Evolutionary conservation across 257 asterid genomes (phyloP).

Genomic region (Nicotiana tomentosiformis): DNA sequence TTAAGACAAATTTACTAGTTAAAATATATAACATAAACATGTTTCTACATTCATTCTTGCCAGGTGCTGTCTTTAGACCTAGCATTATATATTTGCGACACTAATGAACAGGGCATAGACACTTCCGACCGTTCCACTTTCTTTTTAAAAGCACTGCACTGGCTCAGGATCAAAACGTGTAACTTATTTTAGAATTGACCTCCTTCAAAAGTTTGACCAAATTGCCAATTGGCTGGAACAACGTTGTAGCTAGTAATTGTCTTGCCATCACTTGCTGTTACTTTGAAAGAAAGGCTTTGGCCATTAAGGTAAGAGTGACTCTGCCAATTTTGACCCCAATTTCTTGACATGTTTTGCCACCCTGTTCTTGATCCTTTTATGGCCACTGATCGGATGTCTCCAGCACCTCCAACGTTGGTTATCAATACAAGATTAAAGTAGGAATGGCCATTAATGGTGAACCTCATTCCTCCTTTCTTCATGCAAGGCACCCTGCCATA

Average conservation of each 20-base stretch:
- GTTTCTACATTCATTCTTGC: not conserved
- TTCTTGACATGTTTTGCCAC: constrained; percentile 46
- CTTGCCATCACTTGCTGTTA: constrained; percentile 44
- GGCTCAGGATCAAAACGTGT: not conserved
- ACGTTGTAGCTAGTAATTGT: constrained; percentile 26
- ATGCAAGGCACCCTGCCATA: constrained; percentile 34
- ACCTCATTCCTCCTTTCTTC: constrained; percentile 51
- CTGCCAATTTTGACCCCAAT: constrained; percentile 70
- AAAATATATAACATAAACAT: not conserved
- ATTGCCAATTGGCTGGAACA: constrained; percentile 41
- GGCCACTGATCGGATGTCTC: constrained; percentile 41
- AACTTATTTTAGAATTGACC: not conserved
- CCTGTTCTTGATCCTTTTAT: constrained; percentile 40
- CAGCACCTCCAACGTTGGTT: constrained; percentile 56
- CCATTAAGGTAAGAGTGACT: constrained; percentile 33
- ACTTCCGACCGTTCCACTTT: not conserved
- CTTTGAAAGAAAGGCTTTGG: constrained; percentile 43
- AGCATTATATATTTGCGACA: not conserved
- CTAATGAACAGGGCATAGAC: not conserved
- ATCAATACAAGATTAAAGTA: constrained; percentile 44
- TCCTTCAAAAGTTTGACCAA: constrained; percentile 57
- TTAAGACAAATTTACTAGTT: too few relatives aligned
- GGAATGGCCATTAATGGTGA: constrained; percentile 50
- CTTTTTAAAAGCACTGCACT: not conserved
- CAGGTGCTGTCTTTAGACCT: not conserved